phyloP scores from a whole-genome alignment of 1,139 yeast species.

The Protomyces pachydermus region DNA sequence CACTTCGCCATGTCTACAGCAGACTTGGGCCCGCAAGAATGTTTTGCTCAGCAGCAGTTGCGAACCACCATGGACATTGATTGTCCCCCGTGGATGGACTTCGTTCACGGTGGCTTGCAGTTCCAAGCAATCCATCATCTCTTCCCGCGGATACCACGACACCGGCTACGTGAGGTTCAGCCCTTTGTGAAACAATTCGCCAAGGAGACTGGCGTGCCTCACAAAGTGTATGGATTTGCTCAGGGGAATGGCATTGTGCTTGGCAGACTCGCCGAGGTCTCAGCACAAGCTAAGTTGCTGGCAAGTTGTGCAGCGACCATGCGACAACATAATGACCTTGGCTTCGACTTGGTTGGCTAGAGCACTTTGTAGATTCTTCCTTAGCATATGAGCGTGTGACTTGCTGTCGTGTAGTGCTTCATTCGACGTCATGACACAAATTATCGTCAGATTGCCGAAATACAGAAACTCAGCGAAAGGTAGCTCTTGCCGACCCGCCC shows the following conservation, averaged over 20 bases:
- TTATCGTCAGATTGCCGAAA: not conserved
- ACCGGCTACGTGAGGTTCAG: conserved; percentile 72
- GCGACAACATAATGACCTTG: conserved; percentile 13
- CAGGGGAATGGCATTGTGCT: conserved; percentile 71
- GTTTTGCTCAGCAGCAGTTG: conserved; percentile 74
- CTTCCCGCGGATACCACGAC: conserved; percentile 85
- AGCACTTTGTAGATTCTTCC: not conserved
- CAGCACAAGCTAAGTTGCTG: conserved; percentile 69
- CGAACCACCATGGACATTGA: conserved; percentile 94
- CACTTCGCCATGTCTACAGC: conserved; percentile 94
- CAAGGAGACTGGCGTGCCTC: conserved; percentile 67
- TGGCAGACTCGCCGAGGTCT: conserved; percentile 65
- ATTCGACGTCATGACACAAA: not conserved
- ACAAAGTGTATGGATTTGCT: conserved; percentile 79
- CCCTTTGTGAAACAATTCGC: conserved; percentile 69
- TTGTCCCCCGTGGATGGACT: conserved; percentile 89
- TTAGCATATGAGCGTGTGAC: not conserved
- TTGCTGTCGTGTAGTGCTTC: not conserved
- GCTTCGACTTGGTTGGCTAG: conserved; percentile 15
- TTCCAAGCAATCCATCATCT: conserved; percentile 88
- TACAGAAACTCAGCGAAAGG: not conserved
- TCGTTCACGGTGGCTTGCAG: conserved; percentile 85
- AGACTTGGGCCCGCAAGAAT: conserved; percentile 73
- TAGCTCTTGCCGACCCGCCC: not conserved
- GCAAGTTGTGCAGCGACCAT: conserved; percentile 55